phyloP scores from a whole-genome alignment of 257 asterid species.

The Solanum corneliomulleri region DNA sequence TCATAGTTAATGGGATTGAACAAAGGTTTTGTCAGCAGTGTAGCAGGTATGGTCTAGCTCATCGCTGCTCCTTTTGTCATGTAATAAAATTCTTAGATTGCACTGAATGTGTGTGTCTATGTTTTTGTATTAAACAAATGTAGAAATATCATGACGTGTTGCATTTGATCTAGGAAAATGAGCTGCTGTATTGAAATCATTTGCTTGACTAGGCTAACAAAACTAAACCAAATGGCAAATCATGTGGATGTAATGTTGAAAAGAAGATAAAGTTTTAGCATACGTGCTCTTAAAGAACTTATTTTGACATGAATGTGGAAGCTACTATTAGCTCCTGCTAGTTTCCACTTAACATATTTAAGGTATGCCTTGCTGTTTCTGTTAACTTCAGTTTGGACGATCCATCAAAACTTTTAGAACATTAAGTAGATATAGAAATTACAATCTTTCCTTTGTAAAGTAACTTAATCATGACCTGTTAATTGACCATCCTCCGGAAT shows the following conservation, averaged over 20 bases:
- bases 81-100: not conserved
- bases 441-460: not conserved
- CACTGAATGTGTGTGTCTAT: not conserved
- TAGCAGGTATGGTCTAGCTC: slow-evolving; percentile 37
- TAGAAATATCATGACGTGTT: not conserved
- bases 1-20: slow-evolving; percentile 45
- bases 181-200: not conserved
- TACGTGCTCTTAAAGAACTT: not conserved
- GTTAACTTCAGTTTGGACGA: not conserved
- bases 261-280: not conserved
- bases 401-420: not conserved
- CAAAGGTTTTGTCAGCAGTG: slow-evolving; percentile 85
- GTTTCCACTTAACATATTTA: not conserved
- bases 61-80: not conserved
- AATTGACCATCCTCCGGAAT: not conserved
- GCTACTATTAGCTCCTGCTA: not conserved
- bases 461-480: not conserved
- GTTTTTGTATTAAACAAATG: not conserved
- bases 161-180: not conserved
- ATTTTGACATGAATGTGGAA: not conserved
- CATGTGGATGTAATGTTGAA: not conserved
- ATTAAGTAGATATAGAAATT: not conserved
- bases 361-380: not conserved
- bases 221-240: not conserved
- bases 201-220: not conserved